Percentiles rank a stretch among this genome's conserved stretches.
These are phyloP conservation scores for Exophiala phaeomuriformis DNA, from an alignment of 2,329 filamentous ascomycete species.

Conservation along the genomic window DNA sequence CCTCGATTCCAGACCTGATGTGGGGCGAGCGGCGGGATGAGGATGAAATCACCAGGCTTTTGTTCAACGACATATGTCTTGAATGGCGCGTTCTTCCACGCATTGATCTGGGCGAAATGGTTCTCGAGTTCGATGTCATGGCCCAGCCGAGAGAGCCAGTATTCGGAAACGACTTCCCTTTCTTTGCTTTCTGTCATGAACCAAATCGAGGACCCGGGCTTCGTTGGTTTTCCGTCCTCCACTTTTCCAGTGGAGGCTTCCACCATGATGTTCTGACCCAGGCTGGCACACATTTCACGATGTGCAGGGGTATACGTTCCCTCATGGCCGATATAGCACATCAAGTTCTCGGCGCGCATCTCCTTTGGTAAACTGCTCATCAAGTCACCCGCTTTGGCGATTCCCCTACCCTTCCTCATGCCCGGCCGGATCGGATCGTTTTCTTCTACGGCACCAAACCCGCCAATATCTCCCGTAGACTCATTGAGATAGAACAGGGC, in stretches of 20 bases:
- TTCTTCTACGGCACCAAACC: slow-evolving; percentile 49
- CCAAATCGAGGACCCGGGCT: slow-evolving; percentile 86
- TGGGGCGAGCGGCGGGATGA: slow-evolving; percentile 85
- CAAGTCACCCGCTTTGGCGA: slow-evolving; percentile 73
- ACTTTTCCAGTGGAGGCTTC: slow-evolving; percentile 63
- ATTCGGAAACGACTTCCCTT: slow-evolving; percentile 80
- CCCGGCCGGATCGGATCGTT: slow-evolving; percentile 36
- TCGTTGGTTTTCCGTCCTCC: slow-evolving; percentile 62
- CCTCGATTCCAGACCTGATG: slow-evolving; percentile 99
- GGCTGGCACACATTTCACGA: slow-evolving; percentile 91
- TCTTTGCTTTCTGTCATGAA: slow-evolving; percentile 98
- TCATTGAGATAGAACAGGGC: slow-evolving; percentile 88
- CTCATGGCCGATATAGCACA: slow-evolving; percentile 98
- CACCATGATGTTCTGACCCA: slow-evolving; percentile 98
- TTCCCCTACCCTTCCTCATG: slow-evolving; percentile 47
- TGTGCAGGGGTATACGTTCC: slow-evolving; percentile 94
- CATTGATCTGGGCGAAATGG: slow-evolving; percentile 91
- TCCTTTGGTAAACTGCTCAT: slow-evolving; percentile 84
- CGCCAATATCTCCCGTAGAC: slow-evolving; percentile 54
- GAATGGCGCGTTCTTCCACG: slow-evolving; percentile 92
- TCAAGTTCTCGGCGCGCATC: slow-evolving; percentile 92
- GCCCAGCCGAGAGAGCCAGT: slow-evolving; percentile 84
- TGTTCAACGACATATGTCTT: slow-evolving; percentile 91
- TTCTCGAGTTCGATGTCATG: slow-evolving; percentile 97
- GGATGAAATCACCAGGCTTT: slow-evolving; percentile 79